phyloP scores from a whole-genome alignment of 371 early-diverging fungal species.

The Syncephalis fuscata region DNA sequence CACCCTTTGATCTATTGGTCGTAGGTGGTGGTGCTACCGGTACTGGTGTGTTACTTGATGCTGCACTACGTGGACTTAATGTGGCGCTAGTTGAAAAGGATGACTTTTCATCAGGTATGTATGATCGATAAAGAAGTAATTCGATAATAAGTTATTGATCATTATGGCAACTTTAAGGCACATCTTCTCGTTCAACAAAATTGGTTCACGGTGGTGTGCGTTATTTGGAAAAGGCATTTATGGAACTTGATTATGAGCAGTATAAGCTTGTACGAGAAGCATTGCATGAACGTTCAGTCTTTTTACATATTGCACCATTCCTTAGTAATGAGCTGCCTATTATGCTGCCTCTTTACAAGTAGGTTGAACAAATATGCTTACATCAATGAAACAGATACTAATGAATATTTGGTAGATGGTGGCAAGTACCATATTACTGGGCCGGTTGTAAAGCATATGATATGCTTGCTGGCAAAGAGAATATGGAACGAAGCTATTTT shows the following conservation, averaged over 20 bases:
- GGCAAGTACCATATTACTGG: constrained; percentile 97
- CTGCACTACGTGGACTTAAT: constrained; percentile 88
- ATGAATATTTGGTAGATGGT: constrained; percentile 38
- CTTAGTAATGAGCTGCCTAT: constrained; percentile 89
- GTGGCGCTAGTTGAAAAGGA: constrained; percentile 95
- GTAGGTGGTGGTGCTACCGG: constrained; percentile 99
- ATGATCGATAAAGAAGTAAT: not conserved
- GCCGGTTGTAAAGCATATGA: constrained; percentile 94
- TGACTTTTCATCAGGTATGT: constrained; percentile 84
- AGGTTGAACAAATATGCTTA: constrained; percentile 9
- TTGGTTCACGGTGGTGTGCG: constrained; percentile 99
- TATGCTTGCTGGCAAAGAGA: constrained; percentile 78
- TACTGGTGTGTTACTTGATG: constrained; percentile 93
- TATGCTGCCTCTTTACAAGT: constrained; percentile 88
- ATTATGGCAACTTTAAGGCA: constrained; percentile 29
- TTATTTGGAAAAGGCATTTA: constrained; percentile 97
- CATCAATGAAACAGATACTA: not conserved
- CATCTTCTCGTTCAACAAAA: constrained; percentile 95
- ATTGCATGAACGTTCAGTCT: constrained; percentile 87
- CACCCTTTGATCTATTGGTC: constrained; percentile 77
- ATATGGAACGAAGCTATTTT: constrained; percentile 78
- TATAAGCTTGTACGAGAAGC: constrained; percentile 96
- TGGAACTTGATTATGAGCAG: constrained; percentile 90
- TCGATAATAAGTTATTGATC: not conserved
- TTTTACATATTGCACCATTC: constrained; percentile 94